Conservation (phyloP, 805 yeast species). For the Komagataella pastoris region DNA sequence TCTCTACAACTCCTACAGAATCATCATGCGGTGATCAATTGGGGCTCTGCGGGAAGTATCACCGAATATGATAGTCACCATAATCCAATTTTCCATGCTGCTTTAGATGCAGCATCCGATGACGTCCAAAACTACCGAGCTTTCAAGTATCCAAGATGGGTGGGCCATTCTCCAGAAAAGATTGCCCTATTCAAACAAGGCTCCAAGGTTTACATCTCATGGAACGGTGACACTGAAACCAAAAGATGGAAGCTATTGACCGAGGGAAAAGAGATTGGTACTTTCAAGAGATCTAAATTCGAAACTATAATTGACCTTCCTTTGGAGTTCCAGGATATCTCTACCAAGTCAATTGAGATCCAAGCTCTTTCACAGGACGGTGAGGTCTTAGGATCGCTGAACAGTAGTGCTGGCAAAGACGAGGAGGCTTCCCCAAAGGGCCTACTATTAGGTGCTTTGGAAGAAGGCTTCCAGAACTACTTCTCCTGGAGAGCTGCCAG, state of each 20-base stretch:
- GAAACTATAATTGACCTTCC: not conserved
- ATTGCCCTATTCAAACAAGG: conserved; percentile 15
- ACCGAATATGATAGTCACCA: conserved; percentile 19
- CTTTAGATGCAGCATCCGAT: conserved; percentile 16
- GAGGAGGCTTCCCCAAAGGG: not conserved
- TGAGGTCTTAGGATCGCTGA: not conserved
- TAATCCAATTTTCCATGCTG: conserved; percentile 19
- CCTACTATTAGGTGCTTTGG: not conserved
- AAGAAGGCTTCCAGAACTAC: not conserved
- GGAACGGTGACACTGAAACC: conserved; percentile 26
- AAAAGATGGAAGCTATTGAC: conserved; percentile 15
- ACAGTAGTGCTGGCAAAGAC: not conserved
- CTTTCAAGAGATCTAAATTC: not conserved
- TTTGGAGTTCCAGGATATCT: not conserved
- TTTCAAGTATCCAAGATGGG: conserved; percentile 19
- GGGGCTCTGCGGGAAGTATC: conserved; percentile 26
- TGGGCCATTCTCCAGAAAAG: conserved; percentile 18
- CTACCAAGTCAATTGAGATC: not conserved
- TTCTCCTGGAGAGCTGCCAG: not conserved
- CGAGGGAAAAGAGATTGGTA: not conserved
- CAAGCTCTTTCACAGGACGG: not conserved
- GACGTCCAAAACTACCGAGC: conserved; percentile 22
- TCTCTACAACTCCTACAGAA: conserved; percentile 19
- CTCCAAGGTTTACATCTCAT: conserved; percentile 16
- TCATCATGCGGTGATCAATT: conserved; percentile 21